Conservation (phyloP, 495 filamentous ascomycete genomes). For the Viridothelium virens region DNA sequence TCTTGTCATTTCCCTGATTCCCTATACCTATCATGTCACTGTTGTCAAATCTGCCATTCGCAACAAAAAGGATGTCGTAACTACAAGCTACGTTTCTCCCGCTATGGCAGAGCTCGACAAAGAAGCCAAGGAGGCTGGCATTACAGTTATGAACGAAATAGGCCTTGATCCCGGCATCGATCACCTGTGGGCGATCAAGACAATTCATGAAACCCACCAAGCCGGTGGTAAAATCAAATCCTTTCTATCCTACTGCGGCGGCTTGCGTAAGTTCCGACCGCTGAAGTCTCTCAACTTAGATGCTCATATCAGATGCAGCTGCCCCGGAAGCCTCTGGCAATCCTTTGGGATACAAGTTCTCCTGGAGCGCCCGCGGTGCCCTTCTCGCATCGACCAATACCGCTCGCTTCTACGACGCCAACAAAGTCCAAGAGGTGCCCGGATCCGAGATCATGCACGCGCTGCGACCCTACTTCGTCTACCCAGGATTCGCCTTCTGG, state of each 20-base stretch:
- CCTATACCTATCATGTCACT: slow-evolving; percentile 82
- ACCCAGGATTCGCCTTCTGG: slow-evolving; percentile 79
- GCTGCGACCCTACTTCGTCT: slow-evolving; percentile 87
- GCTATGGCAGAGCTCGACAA: slow-evolving; percentile 85
- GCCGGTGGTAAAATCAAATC: slow-evolving; percentile 77
- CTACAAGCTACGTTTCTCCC: slow-evolving; percentile 88
- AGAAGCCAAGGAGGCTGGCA: slow-evolving; percentile 80
- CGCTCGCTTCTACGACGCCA: slow-evolving; percentile 76
- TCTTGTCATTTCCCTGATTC: slow-evolving; percentile 61
- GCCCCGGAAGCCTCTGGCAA: slow-evolving; percentile 80
- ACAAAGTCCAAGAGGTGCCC: slow-evolving; percentile 55
- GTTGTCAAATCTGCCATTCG: slow-evolving; percentile 94
- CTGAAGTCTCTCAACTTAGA: too few relatives aligned
- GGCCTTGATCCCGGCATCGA: slow-evolving; percentile 63
- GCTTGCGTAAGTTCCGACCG: slow-evolving; percentile 42
- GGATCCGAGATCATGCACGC: slow-evolving; percentile 57
- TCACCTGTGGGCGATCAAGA: slow-evolving; percentile 83
- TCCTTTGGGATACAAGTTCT: slow-evolving; percentile 95
- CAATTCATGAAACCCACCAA: slow-evolving; percentile 72
- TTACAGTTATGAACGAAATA: slow-evolving; percentile 98
- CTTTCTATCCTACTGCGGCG: slow-evolving; percentile 87
- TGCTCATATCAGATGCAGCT: slow-evolving; percentile 21
- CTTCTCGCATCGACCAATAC: slow-evolving; percentile 77
- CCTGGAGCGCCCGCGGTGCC: slow-evolving; percentile 64
- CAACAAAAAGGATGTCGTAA: slow-evolving; percentile 91